Evolutionary conservation across 495 filamentous ascomycete species (phyloP), one percentile per base, ranked within the genome.

Genomic region (Podospora pseudopauciseta): DNA sequence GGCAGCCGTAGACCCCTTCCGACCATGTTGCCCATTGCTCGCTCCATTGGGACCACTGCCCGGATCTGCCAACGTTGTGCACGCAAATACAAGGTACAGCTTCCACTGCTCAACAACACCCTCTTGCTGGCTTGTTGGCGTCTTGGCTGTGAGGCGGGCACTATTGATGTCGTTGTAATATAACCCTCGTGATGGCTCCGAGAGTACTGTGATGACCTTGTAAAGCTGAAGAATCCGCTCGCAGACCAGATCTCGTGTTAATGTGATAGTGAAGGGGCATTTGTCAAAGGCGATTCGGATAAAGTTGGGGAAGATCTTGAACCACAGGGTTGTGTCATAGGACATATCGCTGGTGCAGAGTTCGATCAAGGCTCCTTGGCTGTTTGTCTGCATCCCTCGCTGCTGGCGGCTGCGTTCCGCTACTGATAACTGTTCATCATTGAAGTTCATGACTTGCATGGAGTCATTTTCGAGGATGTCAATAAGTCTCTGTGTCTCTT

Each of bases 61-160:
- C 19, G 92, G 87, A 67, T 93, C 94, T 32, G 90, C 94, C 30
- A 99, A 83, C 0, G 96, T 99, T 9, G 93, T 96, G 76, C 96
- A 99, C 5, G 96, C 96, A 79, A 98, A 96, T 58, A 96, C 91
- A 56, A 99, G 84, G 75, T 97, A 97, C n/a, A 98, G 81, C 78
- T 97, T 98, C 94, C 94, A 99, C 77, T 99, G 95, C 75, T 98
- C 95, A 67, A 98, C 87, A 65, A 99, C 81, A 54, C 96, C 88
- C 63, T 96, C 93, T 2, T 93, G 91, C 9, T 93, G 89, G 28
- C 92, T 90, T 4, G 90, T 91, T 34, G 89, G 90, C 57, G 74
- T 87, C 62, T 85, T 81, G 30, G 78, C 81, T n/a, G 82, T 75
- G 23, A 84, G 76, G 16, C 82, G 78, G 54, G 77, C 80, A 65